These are phyloP conservation scores for Entamoeba nuttalli DNA, from an alignment of 208 protist species.

Conservation along the genomic window DNA sequence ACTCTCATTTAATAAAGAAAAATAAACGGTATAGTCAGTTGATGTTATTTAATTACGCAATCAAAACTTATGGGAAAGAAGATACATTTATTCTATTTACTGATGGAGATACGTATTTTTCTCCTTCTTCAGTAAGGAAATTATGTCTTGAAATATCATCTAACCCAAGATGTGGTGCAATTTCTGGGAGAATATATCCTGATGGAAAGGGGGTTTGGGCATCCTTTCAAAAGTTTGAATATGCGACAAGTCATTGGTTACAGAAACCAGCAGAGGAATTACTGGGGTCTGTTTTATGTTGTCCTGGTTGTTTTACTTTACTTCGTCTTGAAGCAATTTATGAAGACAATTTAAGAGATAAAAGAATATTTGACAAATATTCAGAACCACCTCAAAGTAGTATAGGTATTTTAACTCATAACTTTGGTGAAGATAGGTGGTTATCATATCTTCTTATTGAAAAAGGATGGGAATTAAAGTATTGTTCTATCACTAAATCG, in stretches of 20 bases:
- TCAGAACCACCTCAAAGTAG: neutral
- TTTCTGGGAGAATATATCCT: neutral
- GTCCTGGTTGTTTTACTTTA: neutral
- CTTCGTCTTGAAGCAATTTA: neutral
- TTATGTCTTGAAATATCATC: neutral
- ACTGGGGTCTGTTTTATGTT: neutral
- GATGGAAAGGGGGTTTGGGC: neutral
- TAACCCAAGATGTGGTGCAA: neutral
- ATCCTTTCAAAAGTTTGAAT: neutral
- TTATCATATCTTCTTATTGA: neutral
- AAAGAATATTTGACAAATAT: neutral
- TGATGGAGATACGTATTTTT: neutral
- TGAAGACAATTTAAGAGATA: neutral
- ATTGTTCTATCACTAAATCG: neutral
- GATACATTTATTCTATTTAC: neutral
- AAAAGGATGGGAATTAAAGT: neutral
- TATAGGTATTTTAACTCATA: neutral
- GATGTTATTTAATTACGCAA: neutral
- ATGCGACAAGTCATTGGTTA: neutral
- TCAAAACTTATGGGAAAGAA: neutral
- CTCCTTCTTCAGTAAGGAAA: neutral
- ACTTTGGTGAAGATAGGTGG: neutral
- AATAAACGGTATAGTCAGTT: neutral
- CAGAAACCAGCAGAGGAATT: neutral
- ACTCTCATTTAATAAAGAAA: neutral